Conservation (phyloP, 164 flowering plant species). For the Vitis rupestris region DNA sequence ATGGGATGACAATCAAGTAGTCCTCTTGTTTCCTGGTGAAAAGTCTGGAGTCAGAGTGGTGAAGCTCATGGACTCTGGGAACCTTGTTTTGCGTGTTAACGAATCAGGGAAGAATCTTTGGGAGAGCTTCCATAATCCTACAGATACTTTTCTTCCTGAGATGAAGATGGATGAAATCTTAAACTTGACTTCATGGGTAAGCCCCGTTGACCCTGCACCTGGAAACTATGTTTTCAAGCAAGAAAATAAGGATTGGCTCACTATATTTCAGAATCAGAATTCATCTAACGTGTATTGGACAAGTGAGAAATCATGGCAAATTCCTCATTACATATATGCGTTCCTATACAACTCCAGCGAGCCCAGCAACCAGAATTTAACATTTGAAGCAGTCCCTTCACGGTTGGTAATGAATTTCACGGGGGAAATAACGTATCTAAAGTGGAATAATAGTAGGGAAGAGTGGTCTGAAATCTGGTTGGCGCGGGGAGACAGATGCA, state of each 20-base stretch:
- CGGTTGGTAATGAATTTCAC: constrained; percentile 17
- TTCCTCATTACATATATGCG: constrained; percentile 19
- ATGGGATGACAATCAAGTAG: neutral
- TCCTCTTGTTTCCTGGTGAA: neutral
- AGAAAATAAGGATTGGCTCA: constrained; percentile 20
- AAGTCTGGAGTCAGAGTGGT: neutral
- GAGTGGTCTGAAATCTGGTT: constrained; percentile 23
- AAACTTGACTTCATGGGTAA: constrained; percentile 21
- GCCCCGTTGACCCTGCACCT: constrained; percentile 18
- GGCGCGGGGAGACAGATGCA: constrained; percentile 29
- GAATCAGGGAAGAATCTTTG: constrained; percentile 8
- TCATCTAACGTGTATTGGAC: constrained; percentile 22
- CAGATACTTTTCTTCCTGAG: constrained; percentile 35
- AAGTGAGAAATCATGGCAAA: constrained; percentile 20
- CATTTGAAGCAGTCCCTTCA: no score
- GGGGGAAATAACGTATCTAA: constrained; percentile 20
- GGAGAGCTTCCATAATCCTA: constrained; percentile 29
- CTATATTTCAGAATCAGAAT: constrained; percentile 19
- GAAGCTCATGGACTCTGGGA: constrained; percentile 27
- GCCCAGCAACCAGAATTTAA: no score
- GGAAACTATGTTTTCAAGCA: constrained; percentile 26
- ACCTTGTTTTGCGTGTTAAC: constrained; percentile 17
- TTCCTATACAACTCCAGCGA: constrained; percentile 23
- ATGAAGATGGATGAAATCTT: constrained; percentile 25
- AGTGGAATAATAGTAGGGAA: neutral